Percentiles rank a stretch among this genome's conserved stretches.
phyloP scores from a whole-genome alignment of 768 basidiomycete species.

The Dacryopinax primogenitus region DNA sequence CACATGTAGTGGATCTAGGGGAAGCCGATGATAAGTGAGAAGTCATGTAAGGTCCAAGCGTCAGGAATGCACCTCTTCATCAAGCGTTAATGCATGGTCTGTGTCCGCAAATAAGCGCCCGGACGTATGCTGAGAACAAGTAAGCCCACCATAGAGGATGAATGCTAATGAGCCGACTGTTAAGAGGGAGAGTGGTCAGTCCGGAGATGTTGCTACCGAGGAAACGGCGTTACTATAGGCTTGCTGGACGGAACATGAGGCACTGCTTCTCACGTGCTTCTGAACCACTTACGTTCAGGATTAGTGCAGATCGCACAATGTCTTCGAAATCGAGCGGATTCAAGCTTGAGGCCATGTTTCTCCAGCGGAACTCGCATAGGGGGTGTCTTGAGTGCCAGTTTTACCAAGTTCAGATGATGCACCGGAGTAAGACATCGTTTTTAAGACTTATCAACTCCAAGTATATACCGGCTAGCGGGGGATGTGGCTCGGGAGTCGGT shows the following conservation, averaged over 20 bases:
- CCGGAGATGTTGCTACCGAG: not conserved
- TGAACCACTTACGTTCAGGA: not conserved
- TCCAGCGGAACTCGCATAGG: not conserved
- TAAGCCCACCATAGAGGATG: constrained; percentile 1
- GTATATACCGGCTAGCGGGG: constrained; percentile 7
- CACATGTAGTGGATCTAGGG: constrained; percentile 1
- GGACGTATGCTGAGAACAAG: not conserved
- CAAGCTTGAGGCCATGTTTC: not conserved
- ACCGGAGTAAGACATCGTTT: not conserved
- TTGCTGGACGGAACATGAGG: constrained; percentile 7
- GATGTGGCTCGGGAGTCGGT: not conserved
- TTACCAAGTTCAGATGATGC: not conserved
- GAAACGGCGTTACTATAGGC: not conserved
- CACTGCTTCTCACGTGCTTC: not conserved
- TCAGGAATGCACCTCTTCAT: not conserved
- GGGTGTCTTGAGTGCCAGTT: not conserved
- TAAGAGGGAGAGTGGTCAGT: not conserved
- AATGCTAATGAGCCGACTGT: constrained; percentile 4
- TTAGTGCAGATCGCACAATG: not conserved
- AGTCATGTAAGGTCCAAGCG: not conserved
- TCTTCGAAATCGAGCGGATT: not conserved
- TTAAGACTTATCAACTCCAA: not conserved
- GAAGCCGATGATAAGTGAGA: not conserved
- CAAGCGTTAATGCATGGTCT: not conserved
- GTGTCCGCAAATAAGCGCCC: not conserved